Evolutionary conservation across 2,329 filamentous ascomycete genomes (phyloP), one percentile per base, ranked within the genome.

Genomic region (Chaetoscypha palmicola): DNA sequence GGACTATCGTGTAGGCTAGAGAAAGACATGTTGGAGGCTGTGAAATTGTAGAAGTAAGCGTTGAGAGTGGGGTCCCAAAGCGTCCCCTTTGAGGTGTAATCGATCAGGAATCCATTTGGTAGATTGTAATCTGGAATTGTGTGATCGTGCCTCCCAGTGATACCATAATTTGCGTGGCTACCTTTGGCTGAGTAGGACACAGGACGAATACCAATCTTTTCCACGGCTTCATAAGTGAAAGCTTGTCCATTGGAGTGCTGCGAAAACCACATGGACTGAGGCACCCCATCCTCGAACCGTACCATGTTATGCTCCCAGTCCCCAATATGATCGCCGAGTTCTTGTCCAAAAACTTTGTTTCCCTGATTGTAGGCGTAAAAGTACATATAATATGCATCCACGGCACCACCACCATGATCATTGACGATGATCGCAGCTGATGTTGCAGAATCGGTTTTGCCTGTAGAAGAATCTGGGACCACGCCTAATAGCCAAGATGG

Each of bases 301-400:
- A 85, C 67, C 77, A 81, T 81, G 43, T 74, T 79, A 59, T 83
- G 78, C 57, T 83, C 79, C 77, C 76, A 80, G 56, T 81, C 77
- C 7, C 79, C 80, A 22, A 84, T 73, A 58, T 84, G 80, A 57
- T 63, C 54, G 2, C 60, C 60, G 2, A 63, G 47, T 35, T 62
- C 60, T n/a, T 53, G 49, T 16, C 45, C 49, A 2, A 62, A 40
- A 2, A 63, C 58, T 1, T 44, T 60, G 34, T 60, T 62, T 19
- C 60, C 60, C 42, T 52, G 56, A 14, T 63, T 60, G 32, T 58
- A 63, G 22, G 60, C 58, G 40, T 63, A 63, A 45, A 63, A 63
- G 45, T 63, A 62, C 58, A 62, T 60, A 43, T 63, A 63, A 38
- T 59, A 63, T 16, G 49, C 59, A 32, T 63, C 60, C 8, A 61